Evolutionary conservation across 2,329 filamentous ascomycete species (phyloP), one percentile per base, ranked within the genome.

Genomic region (Lojkania enalia): DNA sequence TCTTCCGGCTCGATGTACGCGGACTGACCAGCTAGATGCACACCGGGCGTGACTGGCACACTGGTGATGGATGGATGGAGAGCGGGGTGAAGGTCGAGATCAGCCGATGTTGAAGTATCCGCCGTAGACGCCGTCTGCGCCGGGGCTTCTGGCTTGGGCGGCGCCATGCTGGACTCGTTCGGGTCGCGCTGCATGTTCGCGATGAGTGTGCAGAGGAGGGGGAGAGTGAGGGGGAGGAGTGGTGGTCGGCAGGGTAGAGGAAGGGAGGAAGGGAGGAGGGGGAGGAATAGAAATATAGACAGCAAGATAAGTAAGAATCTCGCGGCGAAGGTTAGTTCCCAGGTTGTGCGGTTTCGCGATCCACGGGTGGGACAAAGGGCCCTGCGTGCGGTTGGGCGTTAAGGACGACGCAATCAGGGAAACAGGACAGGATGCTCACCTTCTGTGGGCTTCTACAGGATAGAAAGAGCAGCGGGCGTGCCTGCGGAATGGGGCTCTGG

Each of bases 1-100:
- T 54, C 49, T 20, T 48, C 42, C 20, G 60, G 58, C 32, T 69
- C 55, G 37, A 69, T 58, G 55, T 74, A 74, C 39, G 69, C 69
- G 14, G 68, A 67, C 14, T 61, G 47, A 23, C 69, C 70, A 20
- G 54, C 53, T 35, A 64, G 37, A 42, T 69, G 64, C 4, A 72
- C 61, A 36, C 68, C 72, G 15, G 73, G 73, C 9, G 73, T 75
- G 39, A 75, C 73, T 11, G 72, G 72, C 13, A 73, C 64, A 11
- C 55, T 57, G 36, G 66, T 73, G 44, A 71, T 51, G 29, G 60
- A 64, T 39, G 66, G 61, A 15, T 70, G 60, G 20, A 73, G 66
- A 4, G 70, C 71, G 20, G 71, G 72, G 60, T 73, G 69, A 9
- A 7, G 30, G 15, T 33, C 30, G 7, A n/a, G 23, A 12, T 33